Evolutionary conservation across 352 stramenopile genomes (phyloP), one percentile per base, ranked within the genome.

Genomic region (Pythium aquatile): DNA sequence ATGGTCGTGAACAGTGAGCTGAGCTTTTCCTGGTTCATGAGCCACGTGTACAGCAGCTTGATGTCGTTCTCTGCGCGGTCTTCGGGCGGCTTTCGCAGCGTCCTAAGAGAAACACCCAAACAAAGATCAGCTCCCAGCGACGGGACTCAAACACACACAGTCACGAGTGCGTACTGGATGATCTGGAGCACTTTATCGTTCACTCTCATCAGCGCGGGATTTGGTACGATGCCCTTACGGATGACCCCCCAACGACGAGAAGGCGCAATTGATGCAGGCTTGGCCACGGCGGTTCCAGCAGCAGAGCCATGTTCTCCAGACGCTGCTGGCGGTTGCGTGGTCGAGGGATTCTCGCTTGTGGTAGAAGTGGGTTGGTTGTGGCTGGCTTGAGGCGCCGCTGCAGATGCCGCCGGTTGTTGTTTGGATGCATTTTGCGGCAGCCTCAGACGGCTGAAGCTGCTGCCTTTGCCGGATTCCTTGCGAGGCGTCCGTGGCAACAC

Each of bases 1-100:
- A 94, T 93, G 47, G 85, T 92, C 61, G 84, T 90, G 59, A 94
- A 91, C 13, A 94, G 75, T 13, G 85, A 88, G 59, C 84, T 94
- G 35, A 94, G 80, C 59, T 94, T 94, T 48, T 94, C 85, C 58
- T 94, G 83, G 61, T 84, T 87, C 85, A 94, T 94, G 42, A 93
- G 76, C 85, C 85, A 94, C 68, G 70, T 70, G 60, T 92, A 94
- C 55, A 94, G 59, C 60, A 91, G 68, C 66, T 87, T 89, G 70
- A 89, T 89, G 78, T 91, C 82, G 69, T 57, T 79, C 58, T 92
- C 79, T 3, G 76, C 68, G 17, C 83, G 83, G 39, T 92, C 81
- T 69, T 90, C 83, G 17, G 83, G 78, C 1, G 71, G 70, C 53
- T 79, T 86, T 13, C 79, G 81, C 53, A 91, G 55, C 51, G 79